Evolutionary conservation across 2,329 filamentous ascomycete species (phyloP), one percentile per base, ranked within the genome.

Genomic region (Aspergillus fumigatus): DNA sequence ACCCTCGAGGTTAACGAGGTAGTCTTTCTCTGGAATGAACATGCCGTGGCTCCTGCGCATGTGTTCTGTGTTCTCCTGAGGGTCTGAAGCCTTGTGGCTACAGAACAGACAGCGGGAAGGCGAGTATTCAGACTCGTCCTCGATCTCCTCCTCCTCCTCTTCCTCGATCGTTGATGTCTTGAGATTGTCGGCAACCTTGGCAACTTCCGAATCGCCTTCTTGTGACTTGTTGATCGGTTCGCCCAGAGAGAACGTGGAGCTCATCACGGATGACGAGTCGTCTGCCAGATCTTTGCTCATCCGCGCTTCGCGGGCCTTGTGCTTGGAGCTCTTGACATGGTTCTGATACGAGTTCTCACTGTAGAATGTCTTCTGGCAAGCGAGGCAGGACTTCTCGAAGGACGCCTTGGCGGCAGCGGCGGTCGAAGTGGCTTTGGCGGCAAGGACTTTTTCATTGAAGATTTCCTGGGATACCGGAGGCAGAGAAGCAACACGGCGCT

Each of bases 301-400:
- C 26, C 75, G 74, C 10, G 83, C 80, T 56, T 88, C 81, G 65
- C 86, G 87, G 55, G 84, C 79, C 75, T 87, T 90, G 76, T 99
- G 94, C 75, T 96, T 96, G 65, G 90, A 87, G 77, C 92, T 97
- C 57, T 86, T 87, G 55, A 97, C 74, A 71, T 99, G 94, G 75
- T 97, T 99, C 70, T 88, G 86, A 75, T 89, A 97, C 35, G 94
- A 93, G 77, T 97, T 97, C 70, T 97, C 90, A 76, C 92, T 97
- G 79, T 88, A 97, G 75, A 96, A 99, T 14, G 89, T 92, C 79
- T 96, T 96, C 68, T 89, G 84, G 79, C 94, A 99, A 21, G 87
- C 82, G 3, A 85, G 80, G 75, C 94, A 99, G 29, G 81, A 78
- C 70, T 89, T 92, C 73, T 97, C 91, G 70, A 92, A 97, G 14